phyloP scores from a whole-genome alignment of 75 land plant species.

The Chamaecyparis obtusa region DNA sequence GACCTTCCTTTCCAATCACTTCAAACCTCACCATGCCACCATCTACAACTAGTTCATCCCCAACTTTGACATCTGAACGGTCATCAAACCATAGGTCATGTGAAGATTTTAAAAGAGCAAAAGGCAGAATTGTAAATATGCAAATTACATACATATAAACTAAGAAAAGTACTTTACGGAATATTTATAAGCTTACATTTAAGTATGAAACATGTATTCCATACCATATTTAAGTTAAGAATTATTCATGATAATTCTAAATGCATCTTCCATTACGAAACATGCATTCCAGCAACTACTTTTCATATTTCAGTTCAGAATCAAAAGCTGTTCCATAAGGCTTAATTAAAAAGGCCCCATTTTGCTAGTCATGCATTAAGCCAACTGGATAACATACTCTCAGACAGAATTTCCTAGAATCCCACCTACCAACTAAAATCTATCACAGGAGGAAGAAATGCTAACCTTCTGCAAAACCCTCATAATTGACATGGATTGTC shows the following conservation, averaged over 20 bases:
- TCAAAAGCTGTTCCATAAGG: neutral
- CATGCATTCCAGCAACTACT: neutral
- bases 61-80: slow-evolving; percentile 21
- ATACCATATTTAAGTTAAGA: neutral
- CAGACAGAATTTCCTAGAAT: neutral
- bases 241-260: neutral
- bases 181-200: neutral
- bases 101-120: slow-evolving; percentile 1
- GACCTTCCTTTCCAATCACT: slow-evolving; percentile 31
- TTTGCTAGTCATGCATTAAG: neutral
- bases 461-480: slow-evolving; percentile 47
- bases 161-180: neutral
- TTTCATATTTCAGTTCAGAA: neutral
- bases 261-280: neutral
- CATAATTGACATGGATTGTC: slow-evolving; percentile 35
- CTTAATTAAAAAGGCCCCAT: neutral
- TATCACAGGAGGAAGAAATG: neutral
- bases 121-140: neutral
- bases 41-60: slow-evolving; percentile 43
- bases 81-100: neutral
- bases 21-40: slow-evolving; percentile 42
- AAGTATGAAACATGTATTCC: neutral
- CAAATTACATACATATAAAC: neutral
- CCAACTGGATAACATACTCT: neutral
- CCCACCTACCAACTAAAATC: neutral